Base-by-base conservation (phyloP, 2,329 filamentous ascomycete genomes). In the Seiridium cupressi region DNA sequence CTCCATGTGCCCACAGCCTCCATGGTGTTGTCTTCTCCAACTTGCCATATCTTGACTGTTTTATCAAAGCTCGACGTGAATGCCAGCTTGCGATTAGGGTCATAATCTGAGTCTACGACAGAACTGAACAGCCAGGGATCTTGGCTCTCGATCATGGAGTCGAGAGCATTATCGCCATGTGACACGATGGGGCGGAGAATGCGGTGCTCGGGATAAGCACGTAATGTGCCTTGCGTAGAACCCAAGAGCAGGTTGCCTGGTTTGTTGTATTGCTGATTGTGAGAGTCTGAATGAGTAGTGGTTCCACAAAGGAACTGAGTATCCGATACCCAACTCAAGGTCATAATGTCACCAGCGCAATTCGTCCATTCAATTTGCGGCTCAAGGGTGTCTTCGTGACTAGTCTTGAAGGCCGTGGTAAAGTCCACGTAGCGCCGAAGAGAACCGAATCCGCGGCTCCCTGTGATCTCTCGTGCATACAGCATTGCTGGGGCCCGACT, bases 181-280 rank as follows among this genome's bases (percentile, higher is more conserved):
- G 79, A 72, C 0, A 87, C 78, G 0, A 81, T 61, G 0, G 85
- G 84, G 1, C 86, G 80, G 1, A 77, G 71, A 18, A 88, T 82
- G 0, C 84, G 79, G 64, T 89, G 86, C 47, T 88, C 80, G 0
- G 84, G 73, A 65, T 82, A 83, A 0, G 84, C 81, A 5, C 70
- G 77, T 2, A 89, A 68, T 0, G 74, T 79, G 0, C 80, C 77
- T 1, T 69, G 65, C 5, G 51, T 31, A 0, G 83, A 86, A 5
- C 83, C 86, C 1, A 89, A 71, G 1, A 85, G 73, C 8, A 89
- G 70, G 65, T 89, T 89, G 1, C 86, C 86, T 0, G 83, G 81
- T 64, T 84, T 87, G 65, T 89, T 89, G 67, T 89, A 89, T 62
- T 88, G 85, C 66, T 88, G 85, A 60, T 88, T 89, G 47, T 86